A percentile compares a stretch with the other conserved stretches of the same genome.
phyloP scores from a whole-genome alignment of 2,329 filamentous ascomycete species.

The Colletotrichum shisoi region DNA sequence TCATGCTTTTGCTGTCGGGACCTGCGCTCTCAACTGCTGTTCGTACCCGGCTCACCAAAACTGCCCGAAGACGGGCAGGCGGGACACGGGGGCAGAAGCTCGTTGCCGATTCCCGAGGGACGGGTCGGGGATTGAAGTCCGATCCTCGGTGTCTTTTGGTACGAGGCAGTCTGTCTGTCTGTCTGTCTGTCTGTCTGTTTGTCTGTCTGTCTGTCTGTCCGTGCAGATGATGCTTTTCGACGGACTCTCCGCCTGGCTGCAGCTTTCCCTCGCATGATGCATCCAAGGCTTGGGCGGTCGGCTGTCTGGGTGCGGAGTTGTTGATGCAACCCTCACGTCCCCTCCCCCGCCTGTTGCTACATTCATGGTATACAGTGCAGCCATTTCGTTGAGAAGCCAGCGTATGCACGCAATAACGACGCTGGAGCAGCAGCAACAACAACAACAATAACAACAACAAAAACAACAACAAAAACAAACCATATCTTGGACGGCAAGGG shows the following conservation, averaged over 20 bases:
- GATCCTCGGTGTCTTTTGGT: slow-evolving; percentile 22
- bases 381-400: too few relatives aligned
- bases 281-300: slow-evolving; percentile 13
- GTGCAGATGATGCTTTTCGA: background rate
- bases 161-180: slow-evolving; percentile 3
- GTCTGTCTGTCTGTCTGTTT: too few relatives aligned
- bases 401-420: slow-evolving; percentile 7
- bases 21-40: background rate
- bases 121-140: slow-evolving; percentile 14
- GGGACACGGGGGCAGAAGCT: slow-evolving; percentile 2
- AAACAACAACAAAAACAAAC: too few relatives aligned
- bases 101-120: slow-evolving; percentile 7
- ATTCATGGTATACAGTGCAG: background rate
- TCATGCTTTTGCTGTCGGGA: background rate
- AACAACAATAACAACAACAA: too few relatives aligned
- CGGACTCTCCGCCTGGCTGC: slow-evolving; percentile 13
- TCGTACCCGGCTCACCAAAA: background rate
- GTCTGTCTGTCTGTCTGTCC: too few relatives aligned
- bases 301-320: background rate
- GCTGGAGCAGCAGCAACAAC: background rate
- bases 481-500: background rate
- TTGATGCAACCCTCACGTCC: background rate
- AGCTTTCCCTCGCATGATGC: background rate
- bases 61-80: background rate
- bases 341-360: slow-evolving; percentile 3